Evolutionary conservation across 768 basidiomycete genomes (phyloP), one percentile per base, ranked within the genome.

Genomic region (Russula vinacea): DNA sequence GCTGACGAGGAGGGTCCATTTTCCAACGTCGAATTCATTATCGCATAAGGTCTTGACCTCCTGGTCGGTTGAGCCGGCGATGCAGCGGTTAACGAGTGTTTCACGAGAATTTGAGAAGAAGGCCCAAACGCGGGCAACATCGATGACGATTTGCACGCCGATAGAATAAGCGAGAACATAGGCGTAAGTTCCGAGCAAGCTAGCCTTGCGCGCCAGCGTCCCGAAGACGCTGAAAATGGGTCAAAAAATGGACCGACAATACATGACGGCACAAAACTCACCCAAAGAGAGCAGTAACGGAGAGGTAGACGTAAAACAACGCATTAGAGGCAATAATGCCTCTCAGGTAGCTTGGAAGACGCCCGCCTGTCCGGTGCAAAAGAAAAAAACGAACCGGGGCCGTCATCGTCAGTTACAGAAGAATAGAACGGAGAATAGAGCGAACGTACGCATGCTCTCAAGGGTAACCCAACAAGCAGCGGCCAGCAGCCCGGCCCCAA

Each of bases 281-380:
- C 68, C 68, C 68, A 10, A 65, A 19, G 33, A 69, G 39, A 3
- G 68, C 29, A 10, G 60, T 11, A 11, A 68, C 9, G 6, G 61
- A 35, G 19, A 68, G 50, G 1, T 62, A 0, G 24, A 47, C 58
- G 19, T 59, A 59, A 39, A 60, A 68, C 0, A 61, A 2, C 1
- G 40, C 51, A 24, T 7, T 37, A 7, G 44, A 1, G 40, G 42
- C 13, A 11, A 56, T 24, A 10, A 35, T 3, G 7, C 13, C 9
- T 56, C 47, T 67, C 26, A 68, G 47, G 10, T 24, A 33, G 26
- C 0, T 3, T 16, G 58, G 54, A 14, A 66, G 50, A 29, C 14
- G 55, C 33, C 58, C 49, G 5, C 57, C 67, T 67, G 16, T 50
- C 13, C 29, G 29, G 17, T 19, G 54, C 19, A 52, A 54, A 37